Conservation (phyloP, 345 rosid genomes). For the Heritiera littoralis region DNA sequence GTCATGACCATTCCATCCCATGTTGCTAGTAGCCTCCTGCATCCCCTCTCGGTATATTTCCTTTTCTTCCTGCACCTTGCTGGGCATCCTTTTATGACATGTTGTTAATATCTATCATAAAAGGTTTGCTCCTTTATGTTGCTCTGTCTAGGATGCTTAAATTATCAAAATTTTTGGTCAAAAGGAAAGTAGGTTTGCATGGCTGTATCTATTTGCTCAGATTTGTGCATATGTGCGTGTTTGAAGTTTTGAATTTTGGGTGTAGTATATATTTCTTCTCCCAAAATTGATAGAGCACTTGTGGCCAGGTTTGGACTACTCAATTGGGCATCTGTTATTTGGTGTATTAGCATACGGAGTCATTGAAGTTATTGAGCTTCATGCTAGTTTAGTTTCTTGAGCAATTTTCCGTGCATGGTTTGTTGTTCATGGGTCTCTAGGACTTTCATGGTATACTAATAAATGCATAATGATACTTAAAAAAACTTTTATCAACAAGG, state of each 20-base stretch:
- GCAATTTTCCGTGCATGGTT: background rate
- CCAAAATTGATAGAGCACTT: background rate
- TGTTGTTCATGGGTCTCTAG: slow-evolving; percentile 3
- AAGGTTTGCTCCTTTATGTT: background rate
- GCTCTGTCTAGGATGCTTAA: background rate
- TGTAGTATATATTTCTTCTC: background rate
- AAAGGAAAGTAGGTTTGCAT: background rate
- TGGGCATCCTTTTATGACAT: background rate
- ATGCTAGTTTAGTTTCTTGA: background rate
- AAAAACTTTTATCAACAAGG: background rate
- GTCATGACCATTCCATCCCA: slow-evolving; percentile 88
- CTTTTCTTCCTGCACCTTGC: slow-evolving; percentile 14
- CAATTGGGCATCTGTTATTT: slow-evolving; percentile 3
- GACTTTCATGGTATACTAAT: background rate
- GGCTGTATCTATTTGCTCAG: background rate
- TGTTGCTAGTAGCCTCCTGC: slow-evolving; percentile 66
- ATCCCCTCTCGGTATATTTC: slow-evolving; percentile 77
- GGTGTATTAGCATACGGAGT: background rate
- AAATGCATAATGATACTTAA: background rate
- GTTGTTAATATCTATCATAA: background rate
- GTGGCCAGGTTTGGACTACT: slow-evolving; percentile 10
- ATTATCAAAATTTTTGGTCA: background rate
- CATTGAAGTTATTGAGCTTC: background rate
- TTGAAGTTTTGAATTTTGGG: background rate
- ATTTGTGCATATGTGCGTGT: background rate